phyloP scores from a whole-genome alignment of 257 asterid genomes.

The Solanum piurae region DNA sequence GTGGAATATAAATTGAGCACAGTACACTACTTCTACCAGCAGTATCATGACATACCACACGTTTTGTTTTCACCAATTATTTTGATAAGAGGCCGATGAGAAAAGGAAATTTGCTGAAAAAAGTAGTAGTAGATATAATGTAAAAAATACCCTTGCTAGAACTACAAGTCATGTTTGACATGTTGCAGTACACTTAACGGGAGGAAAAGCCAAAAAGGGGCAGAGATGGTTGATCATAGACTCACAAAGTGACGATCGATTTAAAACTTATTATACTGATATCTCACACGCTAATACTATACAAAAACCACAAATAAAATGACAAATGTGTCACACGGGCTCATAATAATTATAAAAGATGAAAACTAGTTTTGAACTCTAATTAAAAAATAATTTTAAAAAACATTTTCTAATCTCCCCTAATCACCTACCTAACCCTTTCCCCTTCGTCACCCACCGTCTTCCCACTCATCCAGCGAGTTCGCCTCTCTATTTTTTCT shows the following conservation, averaged over 20 bases:
- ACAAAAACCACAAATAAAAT: neutral
- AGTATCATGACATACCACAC: conserved; percentile 18
- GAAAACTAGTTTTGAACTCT: too few species aligned
- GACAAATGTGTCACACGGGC: too few species aligned
- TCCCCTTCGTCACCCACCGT: neutral
- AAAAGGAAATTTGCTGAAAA: neutral
- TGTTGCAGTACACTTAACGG: neutral
- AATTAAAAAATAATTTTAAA: too few species aligned
- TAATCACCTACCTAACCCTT: too few species aligned
- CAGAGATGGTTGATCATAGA: neutral
- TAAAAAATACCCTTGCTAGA: neutral
- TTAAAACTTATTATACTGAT: too few species aligned
- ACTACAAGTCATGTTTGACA: neutral
- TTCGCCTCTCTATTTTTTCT: neutral
- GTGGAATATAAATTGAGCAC: conserved; percentile 10
- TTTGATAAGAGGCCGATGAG: neutral
- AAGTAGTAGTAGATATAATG: neutral
- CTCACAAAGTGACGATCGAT: neutral
- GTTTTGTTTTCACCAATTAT: neutral
- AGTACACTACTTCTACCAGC: conserved; percentile 5
- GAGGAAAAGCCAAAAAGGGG: neutral
- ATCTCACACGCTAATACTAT: neutral
- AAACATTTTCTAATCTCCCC: neutral
- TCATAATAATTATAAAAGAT: too few species aligned
- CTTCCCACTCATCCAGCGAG: neutral